A percentile compares a stretch with the other conserved stretches of the same genome.
These are phyloP conservation scores for Shiraia bambusicola DNA, from an alignment of 2,329 filamentous ascomycete genomes.

Conservation along the genomic window DNA sequence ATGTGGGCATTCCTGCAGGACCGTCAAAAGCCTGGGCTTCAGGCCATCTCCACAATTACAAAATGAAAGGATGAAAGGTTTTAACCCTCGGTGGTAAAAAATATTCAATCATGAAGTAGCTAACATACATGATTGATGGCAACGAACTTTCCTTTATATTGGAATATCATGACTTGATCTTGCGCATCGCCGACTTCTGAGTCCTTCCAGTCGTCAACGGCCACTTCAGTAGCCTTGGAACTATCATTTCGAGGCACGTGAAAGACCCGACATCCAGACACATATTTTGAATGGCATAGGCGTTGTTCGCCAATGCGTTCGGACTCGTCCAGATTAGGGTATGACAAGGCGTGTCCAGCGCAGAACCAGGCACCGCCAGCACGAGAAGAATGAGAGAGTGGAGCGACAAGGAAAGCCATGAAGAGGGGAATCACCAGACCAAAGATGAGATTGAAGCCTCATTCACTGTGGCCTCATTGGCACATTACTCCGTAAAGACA, in stretches of 20 bases:
- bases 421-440: background rate
- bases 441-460: background rate
- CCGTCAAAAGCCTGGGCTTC: background rate
- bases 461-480: too few species aligned
- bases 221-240: conserved; percentile 14
- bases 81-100: background rate
- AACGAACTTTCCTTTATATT: conserved; percentile 64
- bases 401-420: conserved; percentile 25
- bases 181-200: conserved; percentile 23
- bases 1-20: conserved; percentile 59
- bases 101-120: too few species aligned
- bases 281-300: conserved; percentile 13
- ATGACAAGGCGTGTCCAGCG: conserved; percentile 21
- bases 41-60: too few species aligned
- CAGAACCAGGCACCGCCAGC: conserved; percentile 28
- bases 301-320: conserved; percentile 19
- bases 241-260: conserved; percentile 28
- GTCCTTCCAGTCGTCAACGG: conserved; percentile 33
- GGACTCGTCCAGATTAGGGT: conserved; percentile 18
- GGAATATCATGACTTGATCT: conserved; percentile 67
- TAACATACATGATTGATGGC: conserved; percentile 65
- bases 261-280: conserved; percentile 27
- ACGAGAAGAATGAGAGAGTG: conserved; percentile 23
- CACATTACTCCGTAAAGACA: too few species aligned
- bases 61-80: background rate